phyloP scores from a whole-genome alignment of 2,329 filamentous ascomycete genomes.

The Scedosporium boydii region DNA sequence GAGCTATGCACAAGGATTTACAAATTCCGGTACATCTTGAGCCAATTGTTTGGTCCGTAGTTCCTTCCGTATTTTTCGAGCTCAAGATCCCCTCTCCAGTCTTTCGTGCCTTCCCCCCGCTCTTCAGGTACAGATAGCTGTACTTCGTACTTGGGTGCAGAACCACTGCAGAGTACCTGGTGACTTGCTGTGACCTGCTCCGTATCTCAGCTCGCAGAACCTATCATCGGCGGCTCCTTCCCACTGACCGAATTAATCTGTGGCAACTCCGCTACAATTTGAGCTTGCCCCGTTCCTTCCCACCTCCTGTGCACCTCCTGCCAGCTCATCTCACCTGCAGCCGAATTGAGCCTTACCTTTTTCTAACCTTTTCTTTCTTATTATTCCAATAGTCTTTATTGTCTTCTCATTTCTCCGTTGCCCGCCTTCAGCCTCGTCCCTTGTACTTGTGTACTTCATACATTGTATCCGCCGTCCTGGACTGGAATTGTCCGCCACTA shows the following conservation, averaged over 20 bases:
- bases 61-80: neutral
- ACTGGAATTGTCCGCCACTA: neutral
- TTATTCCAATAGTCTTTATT: neutral
- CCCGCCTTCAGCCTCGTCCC: neutral
- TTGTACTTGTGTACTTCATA: neutral
- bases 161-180: neutral
- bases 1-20: neutral
- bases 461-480: neutral
- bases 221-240: neutral
- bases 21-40: neutral
- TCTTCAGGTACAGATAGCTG: neutral
- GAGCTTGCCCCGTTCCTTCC: neutral
- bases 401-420: neutral
- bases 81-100: neutral
- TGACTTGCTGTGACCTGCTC: neutral
- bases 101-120: neutral
- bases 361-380: neutral
- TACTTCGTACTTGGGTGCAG: neutral
- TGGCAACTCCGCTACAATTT: neutral
- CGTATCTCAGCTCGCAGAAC: neutral
- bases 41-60: neutral
- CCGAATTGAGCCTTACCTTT: constrained; percentile 1
- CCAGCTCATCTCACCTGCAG: neutral
- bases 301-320: neutral
- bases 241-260: neutral